phyloP scores from a whole-genome alignment of 176 grass and related monocot genomes.

The Oryza nivara region DNA sequence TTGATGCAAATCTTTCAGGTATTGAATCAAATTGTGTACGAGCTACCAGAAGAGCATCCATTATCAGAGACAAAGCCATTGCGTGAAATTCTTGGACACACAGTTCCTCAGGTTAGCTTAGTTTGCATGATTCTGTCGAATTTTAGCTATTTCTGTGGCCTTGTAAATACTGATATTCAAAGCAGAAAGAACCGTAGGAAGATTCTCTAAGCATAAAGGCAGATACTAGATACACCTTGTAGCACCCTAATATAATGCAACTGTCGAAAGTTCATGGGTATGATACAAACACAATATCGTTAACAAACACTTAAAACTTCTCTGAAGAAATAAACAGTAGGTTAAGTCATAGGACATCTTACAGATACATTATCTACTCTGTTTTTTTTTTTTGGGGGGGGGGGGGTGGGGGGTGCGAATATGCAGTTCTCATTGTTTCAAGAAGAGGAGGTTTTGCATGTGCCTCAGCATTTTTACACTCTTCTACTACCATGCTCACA shows the following conservation, averaged over 20 bases:
- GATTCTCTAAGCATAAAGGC: background rate
- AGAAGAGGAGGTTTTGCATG: background rate
- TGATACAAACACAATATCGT: background rate
- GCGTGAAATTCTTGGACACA: constrained; percentile 92
- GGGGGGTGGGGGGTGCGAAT: background rate
- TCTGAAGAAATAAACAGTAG: background rate
- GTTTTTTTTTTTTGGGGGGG: background rate
- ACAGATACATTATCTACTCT: background rate
- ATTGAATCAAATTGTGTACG: constrained; percentile 90
- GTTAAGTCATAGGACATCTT: background rate
- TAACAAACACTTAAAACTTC: background rate
- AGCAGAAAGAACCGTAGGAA: background rate
- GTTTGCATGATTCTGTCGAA: constrained; percentile 2
- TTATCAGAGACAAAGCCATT: constrained; percentile 75
- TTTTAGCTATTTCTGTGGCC: background rate
- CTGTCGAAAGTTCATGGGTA: background rate
- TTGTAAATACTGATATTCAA: background rate
- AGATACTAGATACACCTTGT: background rate
- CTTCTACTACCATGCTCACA: background rate
- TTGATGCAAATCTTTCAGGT: constrained; percentile 60
- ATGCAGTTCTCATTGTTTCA: background rate
- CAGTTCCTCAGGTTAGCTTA: constrained; percentile 74
- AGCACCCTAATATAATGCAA: too few relatives aligned
- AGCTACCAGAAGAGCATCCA: constrained; percentile 80
- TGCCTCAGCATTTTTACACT: background rate